These are phyloP conservation scores for Salix viminalis DNA, from an alignment of 345 rosid genomes.

Conservation along the genomic window DNA sequence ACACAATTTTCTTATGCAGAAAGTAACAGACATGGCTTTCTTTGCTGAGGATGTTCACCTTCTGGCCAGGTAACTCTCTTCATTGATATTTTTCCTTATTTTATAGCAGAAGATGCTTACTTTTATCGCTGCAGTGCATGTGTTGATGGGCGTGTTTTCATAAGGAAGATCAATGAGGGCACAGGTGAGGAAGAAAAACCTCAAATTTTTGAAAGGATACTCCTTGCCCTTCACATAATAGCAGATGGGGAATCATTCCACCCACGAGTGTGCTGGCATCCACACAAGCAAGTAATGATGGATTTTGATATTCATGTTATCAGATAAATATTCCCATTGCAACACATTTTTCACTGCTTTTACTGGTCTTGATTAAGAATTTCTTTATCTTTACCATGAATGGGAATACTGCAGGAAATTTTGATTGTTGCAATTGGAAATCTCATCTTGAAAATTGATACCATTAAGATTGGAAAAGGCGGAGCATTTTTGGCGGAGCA, in stretches of 20 bases:
- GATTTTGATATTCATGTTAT: neutral
- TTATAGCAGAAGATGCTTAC: conserved; percentile 7
- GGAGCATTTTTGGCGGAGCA: conserved; percentile 57
- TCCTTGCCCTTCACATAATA: conserved; percentile 59
- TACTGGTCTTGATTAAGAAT: neutral
- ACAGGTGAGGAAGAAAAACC: conserved; percentile 68
- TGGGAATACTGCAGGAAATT: conserved; percentile 55
- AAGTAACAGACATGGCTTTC: conserved; percentile 89
- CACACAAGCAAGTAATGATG: conserved; percentile 72
- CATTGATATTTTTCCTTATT: neutral
- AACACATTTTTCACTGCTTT: neutral
- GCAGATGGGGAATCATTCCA: conserved; percentile 51
- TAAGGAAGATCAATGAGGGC: conserved; percentile 78
- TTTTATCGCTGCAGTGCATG: conserved; percentile 48
- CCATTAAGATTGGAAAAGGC: conserved; percentile 59
- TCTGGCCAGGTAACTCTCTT: conserved; percentile 66
- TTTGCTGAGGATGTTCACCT: conserved; percentile 90
- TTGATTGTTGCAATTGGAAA: conserved; percentile 75
- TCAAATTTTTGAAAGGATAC: conserved; percentile 57
- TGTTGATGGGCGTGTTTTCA: conserved; percentile 65
- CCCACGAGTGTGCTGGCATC: conserved; percentile 93
- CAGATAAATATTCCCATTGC: neutral
- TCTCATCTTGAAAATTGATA: conserved; percentile 60
- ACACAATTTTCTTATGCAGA: conserved; percentile 37
- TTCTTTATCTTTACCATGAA: neutral